Evolutionary conservation across 1,284 basidiomycete species (phyloP).

Genomic region (Albatrellus sp.): DNA sequence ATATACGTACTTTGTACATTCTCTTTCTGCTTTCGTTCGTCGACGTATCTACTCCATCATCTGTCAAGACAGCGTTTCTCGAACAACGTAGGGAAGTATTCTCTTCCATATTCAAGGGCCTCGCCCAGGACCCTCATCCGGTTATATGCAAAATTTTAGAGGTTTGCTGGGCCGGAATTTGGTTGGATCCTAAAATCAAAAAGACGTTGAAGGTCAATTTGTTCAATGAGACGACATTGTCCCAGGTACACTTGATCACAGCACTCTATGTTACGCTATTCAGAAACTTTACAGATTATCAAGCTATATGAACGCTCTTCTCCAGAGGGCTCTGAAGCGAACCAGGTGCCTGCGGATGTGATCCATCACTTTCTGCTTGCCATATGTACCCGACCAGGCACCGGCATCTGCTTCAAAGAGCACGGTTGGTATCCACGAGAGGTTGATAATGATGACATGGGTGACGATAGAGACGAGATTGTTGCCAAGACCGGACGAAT

Average conservation of each 20-base stretch:
- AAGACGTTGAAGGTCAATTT: conserved; percentile 54
- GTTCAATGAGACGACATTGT: conserved; percentile 52
- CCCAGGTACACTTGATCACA: conserved; percentile 34
- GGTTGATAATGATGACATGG: conserved; percentile 18
- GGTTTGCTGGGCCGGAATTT: conserved; percentile 55
- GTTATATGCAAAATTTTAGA: conserved; percentile 49
- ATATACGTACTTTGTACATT: conserved; percentile 62
- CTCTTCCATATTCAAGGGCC: conserved; percentile 53
- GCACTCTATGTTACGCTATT: neutral
- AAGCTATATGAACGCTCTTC: conserved; percentile 53
- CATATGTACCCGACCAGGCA: conserved; percentile 74
- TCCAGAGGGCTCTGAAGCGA: conserved; percentile 39
- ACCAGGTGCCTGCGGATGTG: conserved; percentile 63
- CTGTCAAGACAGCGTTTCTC: conserved; percentile 49
- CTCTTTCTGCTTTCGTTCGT: conserved; percentile 63
- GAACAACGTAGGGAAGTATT: conserved; percentile 56
- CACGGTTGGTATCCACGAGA: conserved; percentile 84
- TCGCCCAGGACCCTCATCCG: conserved; percentile 47
- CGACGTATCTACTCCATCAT: conserved; percentile 28
- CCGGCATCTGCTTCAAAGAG: conserved; percentile 82
- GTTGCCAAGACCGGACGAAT: conserved; percentile 32
- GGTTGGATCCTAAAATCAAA: conserved; percentile 58
- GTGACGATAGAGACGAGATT: conserved; percentile 19
- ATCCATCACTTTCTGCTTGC: conserved; percentile 82
- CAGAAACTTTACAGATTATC: conserved; percentile 32